Percentiles rank a stretch among this genome's conserved stretches.
Evolutionary conservation across 305 asterid genomes (phyloP).

Genomic region (Fraxinus sp.): DNA sequence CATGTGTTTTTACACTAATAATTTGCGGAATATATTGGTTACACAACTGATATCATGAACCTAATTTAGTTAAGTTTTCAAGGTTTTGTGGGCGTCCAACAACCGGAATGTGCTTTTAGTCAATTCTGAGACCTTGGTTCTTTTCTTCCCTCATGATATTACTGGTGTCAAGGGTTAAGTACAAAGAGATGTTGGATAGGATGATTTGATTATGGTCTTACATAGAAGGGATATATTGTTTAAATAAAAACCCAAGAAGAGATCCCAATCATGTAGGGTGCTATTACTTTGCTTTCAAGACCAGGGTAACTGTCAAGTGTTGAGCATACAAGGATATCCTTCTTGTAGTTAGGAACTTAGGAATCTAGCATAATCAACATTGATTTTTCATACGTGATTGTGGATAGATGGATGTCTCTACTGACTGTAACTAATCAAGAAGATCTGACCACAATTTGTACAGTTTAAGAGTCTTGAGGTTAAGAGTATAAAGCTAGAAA

Average conservation of each 20-base stretch:
- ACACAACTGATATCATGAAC: not conserved
- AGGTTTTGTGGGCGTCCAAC: not conserved
- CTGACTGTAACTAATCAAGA: not conserved
- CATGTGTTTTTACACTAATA: not conserved
- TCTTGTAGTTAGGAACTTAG: not conserved
- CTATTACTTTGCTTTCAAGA: not conserved
- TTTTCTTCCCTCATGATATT: not conserved
- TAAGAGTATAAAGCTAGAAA: not conserved
- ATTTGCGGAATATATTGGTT: not conserved
- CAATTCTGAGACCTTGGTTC: not conserved
- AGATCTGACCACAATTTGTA: not conserved
- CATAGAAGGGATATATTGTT: not conserved
- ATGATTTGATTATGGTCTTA: not conserved
- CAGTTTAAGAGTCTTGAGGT: conserved; percentile 3
- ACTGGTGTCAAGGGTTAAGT: not conserved
- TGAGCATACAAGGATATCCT: not conserved
- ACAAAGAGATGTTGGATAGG: not conserved
- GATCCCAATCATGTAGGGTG: not conserved
- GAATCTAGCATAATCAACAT: conserved; percentile 4
- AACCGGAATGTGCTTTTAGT: not conserved
- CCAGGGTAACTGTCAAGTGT: not conserved
- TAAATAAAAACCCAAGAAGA: not conserved
- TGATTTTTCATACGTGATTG: not conserved
- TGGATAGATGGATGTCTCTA: not conserved
- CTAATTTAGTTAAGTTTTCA: not conserved